Evolutionary conservation across 495 filamentous ascomycete genomes (phyloP).

Genomic region (Pyrenopolyporus hunteri): DNA sequence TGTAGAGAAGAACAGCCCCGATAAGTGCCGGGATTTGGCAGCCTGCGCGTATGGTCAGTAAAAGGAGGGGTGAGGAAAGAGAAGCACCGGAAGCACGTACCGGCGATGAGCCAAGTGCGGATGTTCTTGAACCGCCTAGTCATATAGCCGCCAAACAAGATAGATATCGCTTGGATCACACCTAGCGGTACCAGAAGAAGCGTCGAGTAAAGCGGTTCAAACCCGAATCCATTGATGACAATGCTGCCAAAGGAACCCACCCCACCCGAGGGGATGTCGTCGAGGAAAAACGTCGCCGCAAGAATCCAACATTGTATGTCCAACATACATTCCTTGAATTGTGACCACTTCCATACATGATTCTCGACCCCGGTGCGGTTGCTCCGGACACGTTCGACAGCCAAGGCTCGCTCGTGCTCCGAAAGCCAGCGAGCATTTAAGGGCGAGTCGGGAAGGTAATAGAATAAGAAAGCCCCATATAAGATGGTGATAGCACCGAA

Average conservation of each 20-base stretch:
- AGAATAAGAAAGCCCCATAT: conserved; percentile 47
- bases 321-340: conserved; percentile 61
- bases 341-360: conserved; percentile 67
- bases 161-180: conserved; percentile 47
- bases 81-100: not conserved
- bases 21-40: conserved; percentile 32
- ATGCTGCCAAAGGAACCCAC: conserved; percentile 55
- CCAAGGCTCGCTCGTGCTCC: conserved; percentile 54
- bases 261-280: conserved; percentile 53
- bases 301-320: conserved; percentile 61
- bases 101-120: conserved; percentile 28
- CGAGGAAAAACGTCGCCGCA: conserved; percentile 42
- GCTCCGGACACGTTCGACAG: conserved; percentile 61
- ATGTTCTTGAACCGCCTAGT: conserved; percentile 41
- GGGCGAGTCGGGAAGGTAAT: conserved; percentile 58
- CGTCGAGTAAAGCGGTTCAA: conserved; percentile 49
- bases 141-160: conserved; percentile 49
- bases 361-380: conserved; percentile 72
- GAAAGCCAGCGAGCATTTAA: conserved; percentile 54
- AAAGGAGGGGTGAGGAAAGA: not conserved
- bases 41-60: conserved; percentile 11
- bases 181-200: conserved; percentile 52
- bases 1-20: conserved; percentile 30
- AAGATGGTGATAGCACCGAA: conserved; percentile 49
- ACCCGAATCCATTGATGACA: conserved; percentile 54